Conservation (phyloP, 2,329 filamentous ascomycete genomes). For the Mariannaea elegans region DNA sequence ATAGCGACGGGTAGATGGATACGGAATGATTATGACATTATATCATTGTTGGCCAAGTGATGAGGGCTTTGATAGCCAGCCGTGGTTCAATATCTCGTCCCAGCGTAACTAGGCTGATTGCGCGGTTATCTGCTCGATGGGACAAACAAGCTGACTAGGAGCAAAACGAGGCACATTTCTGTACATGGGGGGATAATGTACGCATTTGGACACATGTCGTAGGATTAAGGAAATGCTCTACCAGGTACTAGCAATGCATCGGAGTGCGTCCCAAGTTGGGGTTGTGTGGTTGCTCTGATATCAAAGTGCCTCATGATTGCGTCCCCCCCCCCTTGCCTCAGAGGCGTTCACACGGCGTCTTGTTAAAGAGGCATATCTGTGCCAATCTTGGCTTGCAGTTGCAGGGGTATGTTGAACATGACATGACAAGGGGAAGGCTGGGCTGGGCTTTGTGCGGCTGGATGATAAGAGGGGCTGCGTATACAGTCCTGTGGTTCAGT, state of each 20-base stretch:
- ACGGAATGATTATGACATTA: not conserved
- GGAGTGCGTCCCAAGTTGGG: not conserved
- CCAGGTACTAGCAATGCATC: not conserved
- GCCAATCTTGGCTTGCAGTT: not conserved
- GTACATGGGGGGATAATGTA: not conserved
- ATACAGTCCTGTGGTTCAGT: too few species aligned
- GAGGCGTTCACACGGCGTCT: too few species aligned
- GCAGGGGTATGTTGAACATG: not conserved
- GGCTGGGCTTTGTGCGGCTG: not conserved
- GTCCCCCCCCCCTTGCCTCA: not conserved
- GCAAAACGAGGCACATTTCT: too few species aligned
- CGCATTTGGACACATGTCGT: not conserved
- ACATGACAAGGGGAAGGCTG: not conserved
- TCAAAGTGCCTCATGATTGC: not conserved
- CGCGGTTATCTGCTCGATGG: too few species aligned
- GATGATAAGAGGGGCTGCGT: too few species aligned
- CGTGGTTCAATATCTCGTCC: not conserved
- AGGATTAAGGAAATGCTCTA: not conserved
- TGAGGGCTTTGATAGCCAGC: not conserved
- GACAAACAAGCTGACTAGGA: too few species aligned
- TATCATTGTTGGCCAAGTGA: not conserved
- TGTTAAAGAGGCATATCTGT: not conserved
- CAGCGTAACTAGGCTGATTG: slow-evolving; percentile 11
- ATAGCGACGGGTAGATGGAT: slow-evolving; percentile 30
- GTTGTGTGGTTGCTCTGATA: not conserved